Evolutionary conservation across 2,329 filamentous ascomycete species (phyloP), one percentile per base, ranked within the genome.

Genomic region (Epicoccum sorghinum): DNA sequence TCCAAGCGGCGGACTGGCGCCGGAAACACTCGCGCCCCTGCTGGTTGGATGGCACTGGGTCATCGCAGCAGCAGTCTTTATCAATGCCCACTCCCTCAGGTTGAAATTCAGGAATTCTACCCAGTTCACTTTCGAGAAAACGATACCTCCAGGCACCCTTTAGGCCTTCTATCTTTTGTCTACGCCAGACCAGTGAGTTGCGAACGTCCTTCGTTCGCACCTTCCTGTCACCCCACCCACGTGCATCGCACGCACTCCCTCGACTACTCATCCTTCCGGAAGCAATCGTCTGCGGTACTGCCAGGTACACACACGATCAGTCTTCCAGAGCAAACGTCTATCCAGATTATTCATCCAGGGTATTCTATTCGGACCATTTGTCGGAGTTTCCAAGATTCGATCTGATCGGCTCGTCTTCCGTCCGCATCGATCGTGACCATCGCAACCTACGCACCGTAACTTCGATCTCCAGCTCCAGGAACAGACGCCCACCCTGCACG

Each of bases 401-500:
- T 56, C 53, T 57, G 47, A 44, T 45, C 59, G 59, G 43, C 52
- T 47, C 42, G 47, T 44, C 39, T 38, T 39, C 40, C 52, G 54
- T 55, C 42, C 40, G 41, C 44, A 60, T 55, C 60, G 60, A 60
- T 59, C 48, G 54, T 50, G 52, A 39, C 48, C 56, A 58, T 56
- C 50, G 57, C 47, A 30, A n/a, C 9, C 37, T 14, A 35, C 45
- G 41, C 57, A 49, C 48, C 41, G 24, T 45, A 30, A 27, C 18
- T 44, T 57, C 61, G 60, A 65, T 65, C 57, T 47, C 55, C 51
- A 38, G 32, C 51, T 52, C 61, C 57, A 44, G 48, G 32, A 25
- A 41, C 39, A 24, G 30, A 40, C 18, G 24, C 35, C 27, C 29
- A 39, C 23, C 36, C 22, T 33, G 22, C 18, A 29, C 40, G 23